A percentile compares a stretch with the other conserved stretches of the same genome.
Evolutionary conservation across 257 asterid genomes (phyloP).

Genomic region (Solanum virginianum): DNA sequence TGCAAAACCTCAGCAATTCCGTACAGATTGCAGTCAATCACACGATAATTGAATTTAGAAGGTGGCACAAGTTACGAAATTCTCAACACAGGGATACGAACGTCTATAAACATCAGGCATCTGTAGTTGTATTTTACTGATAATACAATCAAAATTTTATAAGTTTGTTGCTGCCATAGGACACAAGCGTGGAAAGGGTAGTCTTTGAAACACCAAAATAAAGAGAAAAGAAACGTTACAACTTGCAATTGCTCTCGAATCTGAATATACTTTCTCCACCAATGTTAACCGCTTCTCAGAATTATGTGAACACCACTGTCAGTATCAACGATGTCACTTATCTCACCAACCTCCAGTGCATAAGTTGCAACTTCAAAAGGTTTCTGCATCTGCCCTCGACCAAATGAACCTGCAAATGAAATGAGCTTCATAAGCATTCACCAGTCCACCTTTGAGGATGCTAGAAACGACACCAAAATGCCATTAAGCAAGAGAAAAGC

Average conservation of each 20-base stretch:
- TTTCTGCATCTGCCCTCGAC: conserved; percentile 89
- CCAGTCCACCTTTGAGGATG: background rate
- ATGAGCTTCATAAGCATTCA: background rate
- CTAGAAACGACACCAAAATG: background rate
- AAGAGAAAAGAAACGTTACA: background rate
- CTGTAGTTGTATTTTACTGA: background rate
- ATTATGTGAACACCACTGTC: conserved; percentile 93
- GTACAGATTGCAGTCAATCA: background rate
- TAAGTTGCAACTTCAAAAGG: conserved; percentile 72
- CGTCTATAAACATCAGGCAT: background rate
- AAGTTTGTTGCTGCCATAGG: background rate
- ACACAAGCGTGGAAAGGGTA: background rate
- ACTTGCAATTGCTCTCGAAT: background rate
- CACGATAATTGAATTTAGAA: background rate
- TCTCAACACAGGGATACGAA: background rate
- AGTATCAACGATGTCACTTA: conserved; percentile 72
- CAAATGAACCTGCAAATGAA: conserved; percentile 47
- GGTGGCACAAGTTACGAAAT: background rate
- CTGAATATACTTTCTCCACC: background rate
- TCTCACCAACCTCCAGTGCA: conserved; percentile 60
- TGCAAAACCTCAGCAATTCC: background rate
- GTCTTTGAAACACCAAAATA: background rate
- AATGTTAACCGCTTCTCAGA: conserved; percentile 36
- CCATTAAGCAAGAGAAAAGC: background rate
- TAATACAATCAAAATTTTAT: background rate